Percentiles rank a stretch among this genome's conserved stretches.
phyloP scores from a whole-genome alignment of 805 yeast genomes.

The Dipodascus albidus region DNA sequence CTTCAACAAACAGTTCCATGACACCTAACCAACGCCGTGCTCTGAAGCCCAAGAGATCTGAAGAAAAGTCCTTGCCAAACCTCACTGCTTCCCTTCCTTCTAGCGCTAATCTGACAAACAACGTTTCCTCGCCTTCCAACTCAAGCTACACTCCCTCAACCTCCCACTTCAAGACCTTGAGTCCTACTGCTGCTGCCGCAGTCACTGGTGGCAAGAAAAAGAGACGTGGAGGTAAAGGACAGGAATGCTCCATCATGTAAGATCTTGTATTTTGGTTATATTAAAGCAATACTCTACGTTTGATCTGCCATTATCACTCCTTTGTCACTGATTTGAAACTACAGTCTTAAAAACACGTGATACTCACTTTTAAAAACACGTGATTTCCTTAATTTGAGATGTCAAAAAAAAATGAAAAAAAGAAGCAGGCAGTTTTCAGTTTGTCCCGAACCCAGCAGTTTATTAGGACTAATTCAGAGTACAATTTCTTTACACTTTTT shows the following conservation, averaged over 20 bases:
- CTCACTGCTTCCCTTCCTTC: conserved; percentile 3
- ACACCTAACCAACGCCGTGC: conserved; percentile 2
- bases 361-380: background rate
- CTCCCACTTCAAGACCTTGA: conserved; percentile 8
- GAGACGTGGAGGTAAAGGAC: conserved; percentile 7
- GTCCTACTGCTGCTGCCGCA: background rate
- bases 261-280: no score
- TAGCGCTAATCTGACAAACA: background rate
- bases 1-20: conserved; percentile 5
- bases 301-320: no score
- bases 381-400: background rate
- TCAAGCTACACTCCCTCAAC: conserved; percentile 8
- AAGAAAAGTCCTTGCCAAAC: background rate
- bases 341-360: background rate
- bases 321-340: background rate
- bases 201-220: conserved; percentile 2
- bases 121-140: background rate
- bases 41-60: conserved; percentile 1
- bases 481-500: no score
- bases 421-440: background rate
- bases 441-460: background rate
- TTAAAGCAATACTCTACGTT: no score
- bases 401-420: background rate
- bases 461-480: background rate
- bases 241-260: conserved; percentile 12